These are phyloP conservation scores for Paecilomyces sp. DNA, from an alignment of 2,329 filamentous ascomycete genomes.

Conservation along the genomic window DNA sequence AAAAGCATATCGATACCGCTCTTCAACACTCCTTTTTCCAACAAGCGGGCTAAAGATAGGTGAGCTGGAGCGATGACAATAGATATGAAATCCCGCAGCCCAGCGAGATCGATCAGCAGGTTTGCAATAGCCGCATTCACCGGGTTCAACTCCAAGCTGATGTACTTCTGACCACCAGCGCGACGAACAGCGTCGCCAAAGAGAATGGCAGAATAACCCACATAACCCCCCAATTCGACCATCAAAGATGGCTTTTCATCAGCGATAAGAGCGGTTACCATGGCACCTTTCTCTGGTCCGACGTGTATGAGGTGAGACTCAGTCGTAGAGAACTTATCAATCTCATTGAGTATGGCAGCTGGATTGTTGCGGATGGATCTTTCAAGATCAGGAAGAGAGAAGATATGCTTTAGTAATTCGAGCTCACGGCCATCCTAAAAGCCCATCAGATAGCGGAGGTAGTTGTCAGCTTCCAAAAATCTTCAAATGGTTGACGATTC, in stretches of 20 bases:
- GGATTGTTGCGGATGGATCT: constrained; percentile 56
- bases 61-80: constrained; percentile 65
- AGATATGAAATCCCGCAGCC: constrained; percentile 61
- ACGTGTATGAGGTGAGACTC: constrained; percentile 75
- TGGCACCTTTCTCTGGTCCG: constrained; percentile 64
- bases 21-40: constrained; percentile 45
- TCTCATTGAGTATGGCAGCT: constrained; percentile 55
- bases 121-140: constrained; percentile 65
- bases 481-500: background rate
- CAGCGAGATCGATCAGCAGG: constrained; percentile 65
- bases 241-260: constrained; percentile 60
- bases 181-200: constrained; percentile 61
- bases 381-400: constrained; percentile 53
- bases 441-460: background rate
- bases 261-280: constrained; percentile 62
- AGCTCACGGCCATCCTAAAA: constrained; percentile 63
- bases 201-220: constrained; percentile 73
- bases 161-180: constrained; percentile 59
- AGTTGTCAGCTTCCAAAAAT: background rate
- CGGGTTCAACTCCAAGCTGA: constrained; percentile 65
- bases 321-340: constrained; percentile 62
- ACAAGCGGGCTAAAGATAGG: constrained; percentile 56
- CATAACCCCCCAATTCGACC: constrained; percentile 74
- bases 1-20: constrained; percentile 63
- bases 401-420: constrained; percentile 64